A percentile compares a stretch with the other conserved stretches of the same genome.
phyloP scores from a whole-genome alignment of 1,139 yeast genomes.

The Spencermartinsiella ligniputridi region DNA sequence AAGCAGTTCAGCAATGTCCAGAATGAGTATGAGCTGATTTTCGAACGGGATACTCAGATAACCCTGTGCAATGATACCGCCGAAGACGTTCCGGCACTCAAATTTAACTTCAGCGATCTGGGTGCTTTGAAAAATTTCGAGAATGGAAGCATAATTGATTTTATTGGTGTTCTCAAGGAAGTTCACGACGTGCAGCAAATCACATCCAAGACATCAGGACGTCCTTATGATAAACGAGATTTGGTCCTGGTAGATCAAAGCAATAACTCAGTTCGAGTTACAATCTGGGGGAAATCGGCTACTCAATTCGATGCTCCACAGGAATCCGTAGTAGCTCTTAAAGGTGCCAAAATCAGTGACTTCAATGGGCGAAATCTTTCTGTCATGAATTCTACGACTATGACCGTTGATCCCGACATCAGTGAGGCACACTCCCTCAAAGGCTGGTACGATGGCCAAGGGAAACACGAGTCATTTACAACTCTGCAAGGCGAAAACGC shows the following conservation, averaged over 20 bases:
- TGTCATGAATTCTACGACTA: slow-evolving; percentile 70
- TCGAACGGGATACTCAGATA: slow-evolving; percentile 75
- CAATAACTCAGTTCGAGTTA: slow-evolving; percentile 68
- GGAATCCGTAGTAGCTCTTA: slow-evolving; percentile 87
- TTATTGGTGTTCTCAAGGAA: slow-evolving; percentile 76
- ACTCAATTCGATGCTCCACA: slow-evolving; percentile 62
- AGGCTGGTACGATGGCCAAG: slow-evolving; percentile 93
- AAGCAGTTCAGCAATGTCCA: slow-evolving; percentile 79
- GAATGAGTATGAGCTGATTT: slow-evolving; percentile 82
- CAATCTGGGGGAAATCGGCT: slow-evolving; percentile 90
- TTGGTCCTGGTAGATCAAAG: slow-evolving; percentile 81
- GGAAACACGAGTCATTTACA: slow-evolving; percentile 58
- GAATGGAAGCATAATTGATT: slow-evolving; percentile 62
- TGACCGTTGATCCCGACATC: slow-evolving; percentile 78
- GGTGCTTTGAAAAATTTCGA: slow-evolving; percentile 63
- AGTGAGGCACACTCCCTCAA: slow-evolving; percentile 82
- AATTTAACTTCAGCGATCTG: slow-evolving; percentile 71
- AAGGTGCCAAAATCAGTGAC: slow-evolving; percentile 86
- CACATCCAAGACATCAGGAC: slow-evolving; percentile 89
- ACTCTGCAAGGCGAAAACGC: slow-evolving; percentile 44
- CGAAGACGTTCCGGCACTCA: slow-evolving; percentile 64
- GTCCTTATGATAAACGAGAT: slow-evolving; percentile 89
- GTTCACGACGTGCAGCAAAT: slow-evolving; percentile 73
- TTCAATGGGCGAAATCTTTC: slow-evolving; percentile 85
- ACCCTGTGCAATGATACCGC: slow-evolving; percentile 63